Conservation (phyloP, 768 basidiomycete genomes). For the Pulveroboletus sp. region DNA sequence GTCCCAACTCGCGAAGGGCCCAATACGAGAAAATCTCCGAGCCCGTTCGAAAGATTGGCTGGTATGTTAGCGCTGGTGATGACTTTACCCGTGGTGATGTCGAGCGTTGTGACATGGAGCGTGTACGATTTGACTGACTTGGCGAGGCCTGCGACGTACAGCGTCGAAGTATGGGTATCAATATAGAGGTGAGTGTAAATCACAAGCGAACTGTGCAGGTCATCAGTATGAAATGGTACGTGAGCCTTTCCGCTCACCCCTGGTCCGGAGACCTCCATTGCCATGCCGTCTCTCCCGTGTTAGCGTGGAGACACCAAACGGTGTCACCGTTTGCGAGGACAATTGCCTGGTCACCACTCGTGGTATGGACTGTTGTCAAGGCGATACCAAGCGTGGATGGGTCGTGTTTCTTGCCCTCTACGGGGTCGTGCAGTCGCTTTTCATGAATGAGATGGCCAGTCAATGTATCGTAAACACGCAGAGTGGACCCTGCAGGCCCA, state of each 20-base stretch:
- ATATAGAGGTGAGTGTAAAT: constrained; percentile 60
- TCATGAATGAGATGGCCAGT: constrained; percentile 69
- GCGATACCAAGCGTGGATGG: constrained; percentile 54
- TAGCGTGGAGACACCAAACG: constrained; percentile 47
- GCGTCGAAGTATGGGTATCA: constrained; percentile 44
- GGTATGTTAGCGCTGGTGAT: constrained; percentile 49
- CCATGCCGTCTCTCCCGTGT: constrained; percentile 60
- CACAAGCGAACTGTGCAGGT: constrained; percentile 49
- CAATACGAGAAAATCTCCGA: constrained; percentile 37
- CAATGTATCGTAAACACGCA: constrained; percentile 61
- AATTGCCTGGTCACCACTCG: constrained; percentile 26
- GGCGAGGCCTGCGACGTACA: constrained; percentile 53
- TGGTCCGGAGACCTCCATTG: constrained; percentile 67
- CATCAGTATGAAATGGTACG: constrained; percentile 1
- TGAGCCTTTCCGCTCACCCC: constrained; percentile 41
- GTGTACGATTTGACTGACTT: constrained; percentile 49
- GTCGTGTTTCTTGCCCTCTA: constrained; percentile 43
- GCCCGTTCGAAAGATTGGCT: constrained; percentile 40
- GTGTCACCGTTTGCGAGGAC: constrained; percentile 59
- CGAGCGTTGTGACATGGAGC: constrained; percentile 62
- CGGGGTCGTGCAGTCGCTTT: constrained; percentile 49
- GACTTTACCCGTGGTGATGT: constrained; percentile 49
- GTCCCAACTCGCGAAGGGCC: constrained; percentile 15
- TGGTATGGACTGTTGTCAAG: constrained; percentile 38
- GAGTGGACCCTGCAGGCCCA: constrained; percentile 63